phyloP scores from a whole-genome alignment of 306 rosid species.

The Bauhinia variegata region DNA sequence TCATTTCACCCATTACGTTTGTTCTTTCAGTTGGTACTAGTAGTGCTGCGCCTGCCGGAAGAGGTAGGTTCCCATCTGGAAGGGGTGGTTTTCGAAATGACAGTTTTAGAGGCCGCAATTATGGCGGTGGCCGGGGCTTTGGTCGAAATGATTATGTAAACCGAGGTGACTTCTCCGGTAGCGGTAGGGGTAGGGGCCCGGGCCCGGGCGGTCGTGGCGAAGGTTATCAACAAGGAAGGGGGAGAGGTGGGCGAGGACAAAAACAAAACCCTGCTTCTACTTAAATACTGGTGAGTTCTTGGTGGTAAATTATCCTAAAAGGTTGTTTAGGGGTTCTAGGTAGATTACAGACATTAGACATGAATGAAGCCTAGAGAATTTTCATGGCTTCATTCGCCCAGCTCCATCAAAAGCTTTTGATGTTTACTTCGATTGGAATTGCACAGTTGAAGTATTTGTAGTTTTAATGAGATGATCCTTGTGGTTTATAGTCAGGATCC shows the following conservation, averaged over 20 bases:
- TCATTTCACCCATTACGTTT: conserved; percentile 9
- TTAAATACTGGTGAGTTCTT: conserved; percentile 32
- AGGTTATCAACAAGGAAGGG: conserved; percentile 59
- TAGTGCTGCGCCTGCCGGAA: conserved; percentile 30
- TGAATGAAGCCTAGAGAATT: conserved; percentile 36
- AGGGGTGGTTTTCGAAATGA: conserved; percentile 63
- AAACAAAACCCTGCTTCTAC: conserved; percentile 40
- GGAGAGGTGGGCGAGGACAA: conserved; percentile 60
- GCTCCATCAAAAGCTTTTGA: conserved; percentile 32
- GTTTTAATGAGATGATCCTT: conserved; percentile 44
- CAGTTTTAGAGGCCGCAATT: conserved; percentile 61
- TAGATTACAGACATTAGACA: conserved; percentile 37
- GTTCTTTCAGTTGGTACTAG: conserved; percentile 52
- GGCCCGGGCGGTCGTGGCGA: conserved; percentile 46
- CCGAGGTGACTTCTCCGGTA: conserved; percentile 55
- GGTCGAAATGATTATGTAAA: conserved; percentile 56
- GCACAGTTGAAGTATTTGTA: conserved; percentile 50
- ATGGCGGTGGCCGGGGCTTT: conserved; percentile 49
- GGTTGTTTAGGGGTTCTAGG: conserved; percentile 33
- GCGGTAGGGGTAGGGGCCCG: conserved; percentile 53
- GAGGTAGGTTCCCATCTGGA: conserved; percentile 53
- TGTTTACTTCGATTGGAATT: conserved; percentile 40
- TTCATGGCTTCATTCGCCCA: conserved; percentile 19
- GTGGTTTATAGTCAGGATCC: conserved; percentile 31
- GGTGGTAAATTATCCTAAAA: not conserved